phyloP scores from a whole-genome alignment of 2,329 filamentous ascomycete species.

The Arthroderma uncinatum region DNA sequence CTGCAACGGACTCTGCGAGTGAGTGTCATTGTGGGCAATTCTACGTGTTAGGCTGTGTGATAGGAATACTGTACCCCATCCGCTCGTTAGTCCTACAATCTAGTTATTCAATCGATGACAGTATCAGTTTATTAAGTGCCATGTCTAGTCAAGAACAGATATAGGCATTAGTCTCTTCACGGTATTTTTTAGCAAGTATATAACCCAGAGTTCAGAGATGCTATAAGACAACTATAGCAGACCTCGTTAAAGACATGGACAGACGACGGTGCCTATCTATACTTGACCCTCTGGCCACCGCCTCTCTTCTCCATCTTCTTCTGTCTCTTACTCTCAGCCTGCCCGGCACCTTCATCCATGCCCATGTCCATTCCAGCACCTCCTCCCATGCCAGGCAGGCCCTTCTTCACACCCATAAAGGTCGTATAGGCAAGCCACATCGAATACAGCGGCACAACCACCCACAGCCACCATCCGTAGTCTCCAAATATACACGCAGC shows the following conservation, averaged over 20 bases:
- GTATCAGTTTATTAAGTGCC: no score
- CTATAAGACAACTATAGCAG: no score
- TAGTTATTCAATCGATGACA: no score
- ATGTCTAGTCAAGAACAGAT: no score
- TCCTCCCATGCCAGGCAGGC: conserved; percentile 21
- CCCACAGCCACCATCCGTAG: conserved; percentile 59
- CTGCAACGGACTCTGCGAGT: no score
- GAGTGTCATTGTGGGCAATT: no score
- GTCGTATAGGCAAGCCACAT: conserved; percentile 37
- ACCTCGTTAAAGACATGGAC: not conserved
- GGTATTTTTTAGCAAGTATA: no score
- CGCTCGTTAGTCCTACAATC: no score
- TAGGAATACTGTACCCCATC: no score
- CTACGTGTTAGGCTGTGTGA: no score
- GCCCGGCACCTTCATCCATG: conserved; percentile 22
- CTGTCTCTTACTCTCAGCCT: conserved; percentile 40
- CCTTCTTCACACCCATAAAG: conserved; percentile 36
- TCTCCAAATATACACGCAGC: conserved; percentile 71
- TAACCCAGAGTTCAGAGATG: no score
- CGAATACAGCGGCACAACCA: conserved; percentile 40
- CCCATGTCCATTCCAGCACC: conserved; percentile 31
- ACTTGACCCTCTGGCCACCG: conserved; percentile 32
- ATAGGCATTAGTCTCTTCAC: no score
- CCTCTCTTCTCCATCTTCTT: conserved; percentile 44
- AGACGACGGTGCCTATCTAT: conserved; percentile 22